These are phyloP conservation scores for Ogataea dorogensis DNA, from an alignment of 805 yeast genomes.

Conservation along the genomic window DNA sequence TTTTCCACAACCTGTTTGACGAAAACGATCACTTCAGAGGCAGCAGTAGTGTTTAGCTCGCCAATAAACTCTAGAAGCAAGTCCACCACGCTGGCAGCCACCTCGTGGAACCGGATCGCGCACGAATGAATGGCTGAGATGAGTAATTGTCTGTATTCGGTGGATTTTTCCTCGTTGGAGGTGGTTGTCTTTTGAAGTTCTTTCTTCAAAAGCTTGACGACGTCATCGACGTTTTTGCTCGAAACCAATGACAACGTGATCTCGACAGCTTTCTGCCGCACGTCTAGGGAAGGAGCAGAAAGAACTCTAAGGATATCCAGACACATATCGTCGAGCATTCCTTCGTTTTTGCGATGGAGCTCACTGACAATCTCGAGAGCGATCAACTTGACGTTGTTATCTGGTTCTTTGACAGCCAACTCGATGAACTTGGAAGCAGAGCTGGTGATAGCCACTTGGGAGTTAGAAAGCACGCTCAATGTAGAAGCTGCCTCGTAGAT, in stretches of 20 bases:
- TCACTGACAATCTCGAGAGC: conserved; percentile 83
- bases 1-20: conserved; percentile 93
- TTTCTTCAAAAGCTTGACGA: conserved; percentile 85
- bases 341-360: conserved; percentile 71
- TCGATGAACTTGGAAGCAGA: conserved; percentile 88
- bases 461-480: conserved; percentile 52
- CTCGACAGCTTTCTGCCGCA: conserved; percentile 81
- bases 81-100: conserved; percentile 88
- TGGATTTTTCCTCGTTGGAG: conserved; percentile 72
- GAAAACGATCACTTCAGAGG: conserved; percentile 86
- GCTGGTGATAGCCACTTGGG: conserved; percentile 64
- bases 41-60: conserved; percentile 81
- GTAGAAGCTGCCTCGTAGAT: conserved; percentile 91
- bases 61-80: conserved; percentile 81
- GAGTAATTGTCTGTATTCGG: conserved; percentile 84
- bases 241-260: conserved; percentile 80
- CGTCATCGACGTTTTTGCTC: conserved; percentile 90
- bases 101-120: conserved; percentile 85
- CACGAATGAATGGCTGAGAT: conserved; percentile 86
- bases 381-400: conserved; percentile 90
- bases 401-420: conserved; percentile 88
- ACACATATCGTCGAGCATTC: conserved; percentile 76
- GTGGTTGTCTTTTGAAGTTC: conserved; percentile 76
- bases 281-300: conserved; percentile 87
- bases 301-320: conserved; percentile 85